Percentiles rank a stretch among this genome's conserved stretches.
These are phyloP conservation scores for Russula sp. DNA, from an alignment of 768 basidiomycete genomes.

Conservation along the genomic window DNA sequence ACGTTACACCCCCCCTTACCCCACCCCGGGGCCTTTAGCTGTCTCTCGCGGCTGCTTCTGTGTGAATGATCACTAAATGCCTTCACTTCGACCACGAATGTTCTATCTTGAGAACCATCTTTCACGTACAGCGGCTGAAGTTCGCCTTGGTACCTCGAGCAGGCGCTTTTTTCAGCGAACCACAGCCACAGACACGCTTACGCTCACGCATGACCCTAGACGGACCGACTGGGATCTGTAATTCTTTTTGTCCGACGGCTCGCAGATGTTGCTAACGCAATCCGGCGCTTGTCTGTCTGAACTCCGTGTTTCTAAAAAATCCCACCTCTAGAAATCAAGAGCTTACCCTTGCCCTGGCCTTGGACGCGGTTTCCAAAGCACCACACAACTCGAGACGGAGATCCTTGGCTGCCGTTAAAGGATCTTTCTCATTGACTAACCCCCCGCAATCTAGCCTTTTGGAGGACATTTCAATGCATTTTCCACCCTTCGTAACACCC, in stretches of 20 bases:
- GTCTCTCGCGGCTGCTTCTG: not conserved
- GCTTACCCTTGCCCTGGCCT: not conserved
- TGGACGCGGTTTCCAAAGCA: not conserved
- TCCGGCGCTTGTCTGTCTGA: slow-evolving; percentile 5
- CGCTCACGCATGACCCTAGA: not conserved
- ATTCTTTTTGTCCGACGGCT: slow-evolving; percentile 6
- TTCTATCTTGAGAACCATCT: not conserved
- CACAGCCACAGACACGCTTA: not conserved
- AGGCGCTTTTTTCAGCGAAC: not conserved
- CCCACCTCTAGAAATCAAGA: not conserved
- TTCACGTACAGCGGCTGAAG: not conserved
- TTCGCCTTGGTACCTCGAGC: not conserved
- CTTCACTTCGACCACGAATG: too few relatives aligned
- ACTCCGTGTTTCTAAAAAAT: not conserved
- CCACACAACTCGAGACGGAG: not conserved
- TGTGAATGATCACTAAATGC: not conserved
- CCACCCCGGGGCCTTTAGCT: not conserved
- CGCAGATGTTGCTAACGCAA: slow-evolving; percentile 7
- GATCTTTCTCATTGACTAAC: not conserved
- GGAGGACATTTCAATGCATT: slow-evolving; percentile 7
- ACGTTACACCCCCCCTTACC: too few relatives aligned
- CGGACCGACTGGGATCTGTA: not conserved
- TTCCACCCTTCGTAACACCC: not conserved
- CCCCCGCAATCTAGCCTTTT: not conserved
- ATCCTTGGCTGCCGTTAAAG: not conserved